These are phyloP conservation scores for Xylaria castorea DNA, from an alignment of 495 filamentous ascomycete genomes.

Conservation along the genomic window DNA sequence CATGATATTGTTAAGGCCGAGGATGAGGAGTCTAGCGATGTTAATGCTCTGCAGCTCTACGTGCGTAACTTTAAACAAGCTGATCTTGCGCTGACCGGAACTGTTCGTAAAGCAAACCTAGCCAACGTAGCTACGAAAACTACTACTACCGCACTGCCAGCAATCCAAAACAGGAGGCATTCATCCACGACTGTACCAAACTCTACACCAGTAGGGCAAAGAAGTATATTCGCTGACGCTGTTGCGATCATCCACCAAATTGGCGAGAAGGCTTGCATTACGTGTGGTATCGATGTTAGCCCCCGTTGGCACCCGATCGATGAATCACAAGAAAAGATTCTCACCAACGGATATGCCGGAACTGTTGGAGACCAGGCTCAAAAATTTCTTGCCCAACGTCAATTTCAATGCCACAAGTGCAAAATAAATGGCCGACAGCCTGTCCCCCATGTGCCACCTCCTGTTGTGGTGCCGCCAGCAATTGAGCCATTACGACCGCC, in stretches of 20 bases:
- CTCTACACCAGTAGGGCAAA: constrained; percentile 18
- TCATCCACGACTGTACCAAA: constrained; percentile 42
- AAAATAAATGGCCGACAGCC: constrained; percentile 53
- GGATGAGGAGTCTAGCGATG: constrained; percentile 52
- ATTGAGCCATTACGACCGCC: constrained; percentile 45
- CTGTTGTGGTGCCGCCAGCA: constrained; percentile 43
- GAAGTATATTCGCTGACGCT: neutral
- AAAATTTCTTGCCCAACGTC: constrained; percentile 58
- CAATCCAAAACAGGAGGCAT: constrained; percentile 44
- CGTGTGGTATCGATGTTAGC: constrained; percentile 65
- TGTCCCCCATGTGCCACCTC: constrained; percentile 37
- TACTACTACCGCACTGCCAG: constrained; percentile 36
- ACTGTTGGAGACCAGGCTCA: constrained; percentile 49
- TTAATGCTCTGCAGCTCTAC: constrained; percentile 83
- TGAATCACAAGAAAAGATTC: constrained; percentile 46
- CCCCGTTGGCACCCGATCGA: constrained; percentile 66
- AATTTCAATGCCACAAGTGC: constrained; percentile 64
- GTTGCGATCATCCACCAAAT: constrained; percentile 33
- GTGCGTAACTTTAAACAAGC: constrained; percentile 92
- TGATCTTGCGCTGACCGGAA: constrained; percentile 86
- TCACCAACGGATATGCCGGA: constrained; percentile 51
- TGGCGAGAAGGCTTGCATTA: constrained; percentile 58
- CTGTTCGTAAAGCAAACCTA: constrained; percentile 80
- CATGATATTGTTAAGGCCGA: constrained; percentile 70
- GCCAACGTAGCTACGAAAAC: constrained; percentile 51